Evolutionary conservation across 768 basidiomycete genomes (phyloP).

Genomic region (Suillus decipiens): DNA sequence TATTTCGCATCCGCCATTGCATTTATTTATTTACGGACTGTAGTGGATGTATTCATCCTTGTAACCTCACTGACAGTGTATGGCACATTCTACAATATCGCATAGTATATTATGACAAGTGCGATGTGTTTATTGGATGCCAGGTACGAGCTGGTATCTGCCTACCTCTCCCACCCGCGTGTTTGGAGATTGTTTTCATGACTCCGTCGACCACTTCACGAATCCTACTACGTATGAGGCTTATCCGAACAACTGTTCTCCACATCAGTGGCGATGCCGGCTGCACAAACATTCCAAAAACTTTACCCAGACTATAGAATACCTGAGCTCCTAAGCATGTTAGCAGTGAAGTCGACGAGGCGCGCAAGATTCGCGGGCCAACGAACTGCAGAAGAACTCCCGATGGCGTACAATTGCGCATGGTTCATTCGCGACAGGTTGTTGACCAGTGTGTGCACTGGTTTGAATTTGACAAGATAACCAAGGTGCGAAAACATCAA

Average conservation of each 20-base stretch:
- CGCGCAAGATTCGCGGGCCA: background rate
- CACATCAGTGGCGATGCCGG: background rate
- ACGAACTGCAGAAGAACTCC: slow-evolving; percentile 11
- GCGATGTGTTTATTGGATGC: background rate
- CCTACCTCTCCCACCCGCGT: background rate
- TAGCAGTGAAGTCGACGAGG: slow-evolving; percentile 12
- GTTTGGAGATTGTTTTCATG: background rate
- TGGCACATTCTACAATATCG: background rate
- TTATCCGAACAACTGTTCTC: background rate
- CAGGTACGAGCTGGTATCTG: background rate
- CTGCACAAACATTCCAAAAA: background rate
- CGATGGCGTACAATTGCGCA: slow-evolving; percentile 16
- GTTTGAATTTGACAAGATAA: slow-evolving; percentile 43
- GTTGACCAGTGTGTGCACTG: slow-evolving; percentile 15
- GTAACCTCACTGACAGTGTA: background rate
- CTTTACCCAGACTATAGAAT: background rate
- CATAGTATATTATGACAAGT: background rate
- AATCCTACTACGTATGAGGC: background rate
- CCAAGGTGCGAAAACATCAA: slow-evolving; percentile 39
- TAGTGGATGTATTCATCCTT: background rate
- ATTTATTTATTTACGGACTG: background rate
- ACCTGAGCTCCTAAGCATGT: slow-evolving; percentile 9
- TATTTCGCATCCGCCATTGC: background rate
- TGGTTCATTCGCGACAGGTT: slow-evolving; percentile 19
- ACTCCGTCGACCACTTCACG: background rate